A percentile compares a stretch with the other conserved stretches of the same genome.
phyloP scores from a whole-genome alignment of 345 rosid genomes.

The Rhodamnia rubescens region DNA sequence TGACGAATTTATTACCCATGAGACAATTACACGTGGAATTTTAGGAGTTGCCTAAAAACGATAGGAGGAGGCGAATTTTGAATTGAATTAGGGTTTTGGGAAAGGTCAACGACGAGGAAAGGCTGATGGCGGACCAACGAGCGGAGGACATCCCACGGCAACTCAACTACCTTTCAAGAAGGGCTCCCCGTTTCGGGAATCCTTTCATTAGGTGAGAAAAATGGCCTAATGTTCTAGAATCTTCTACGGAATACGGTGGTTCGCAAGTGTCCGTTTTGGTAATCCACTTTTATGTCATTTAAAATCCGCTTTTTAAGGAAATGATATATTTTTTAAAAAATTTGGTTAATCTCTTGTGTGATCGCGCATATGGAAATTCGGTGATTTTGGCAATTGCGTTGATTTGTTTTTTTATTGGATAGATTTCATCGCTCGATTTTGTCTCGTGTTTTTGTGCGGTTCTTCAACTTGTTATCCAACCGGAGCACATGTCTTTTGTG shows the following conservation, averaged over 20 bases:
- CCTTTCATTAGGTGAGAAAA: accelerated
- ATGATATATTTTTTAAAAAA: not conserved
- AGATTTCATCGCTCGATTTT: accelerated
- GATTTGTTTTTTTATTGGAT: accelerated
- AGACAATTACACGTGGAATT: not conserved
- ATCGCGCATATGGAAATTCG: not conserved
- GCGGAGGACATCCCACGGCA: not conserved
- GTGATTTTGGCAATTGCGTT: accelerated
- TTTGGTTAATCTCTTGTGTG: not conserved
- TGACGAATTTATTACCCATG: too few species aligned
- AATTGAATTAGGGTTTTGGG: not conserved
- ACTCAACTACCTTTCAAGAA: not conserved
- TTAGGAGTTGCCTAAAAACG: too few species aligned
- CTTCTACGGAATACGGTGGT: not conserved
- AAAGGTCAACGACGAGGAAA: not conserved
- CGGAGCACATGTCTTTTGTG: not conserved
- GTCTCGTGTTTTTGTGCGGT: accelerated
- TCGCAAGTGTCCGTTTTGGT: not conserved
- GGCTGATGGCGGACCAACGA: not conserved
- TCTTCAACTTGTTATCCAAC: accelerated
- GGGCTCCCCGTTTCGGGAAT: not conserved
- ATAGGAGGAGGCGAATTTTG: not conserved
- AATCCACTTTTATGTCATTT: not conserved
- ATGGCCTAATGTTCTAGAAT: not conserved
- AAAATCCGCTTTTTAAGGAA: not conserved